Conservation (phyloP, 2,329 filamentous ascomycete species). For the Stagonosporopsis rhizophila region DNA sequence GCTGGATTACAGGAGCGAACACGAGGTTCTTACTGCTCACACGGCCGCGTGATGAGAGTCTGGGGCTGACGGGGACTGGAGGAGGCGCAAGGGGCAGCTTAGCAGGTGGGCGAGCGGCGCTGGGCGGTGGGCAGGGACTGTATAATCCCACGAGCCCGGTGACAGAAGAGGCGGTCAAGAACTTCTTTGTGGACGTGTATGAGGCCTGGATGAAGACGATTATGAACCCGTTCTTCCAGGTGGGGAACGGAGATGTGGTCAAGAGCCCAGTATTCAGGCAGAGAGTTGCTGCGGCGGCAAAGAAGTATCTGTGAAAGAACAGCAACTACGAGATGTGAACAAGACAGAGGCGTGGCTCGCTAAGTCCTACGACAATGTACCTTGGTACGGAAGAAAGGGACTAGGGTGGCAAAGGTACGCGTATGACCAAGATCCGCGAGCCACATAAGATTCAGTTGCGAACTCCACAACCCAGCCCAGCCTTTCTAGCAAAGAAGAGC, state of each 20-base stretch:
- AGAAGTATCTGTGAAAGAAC: conserved; percentile 78
- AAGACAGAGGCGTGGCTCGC: not conserved
- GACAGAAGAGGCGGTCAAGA: conserved; percentile 93
- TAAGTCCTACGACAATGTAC: not conserved
- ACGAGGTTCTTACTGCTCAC: conserved; percentile 94
- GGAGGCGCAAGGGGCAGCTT: conserved; percentile 40
- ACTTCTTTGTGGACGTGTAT: conserved; percentile 95
- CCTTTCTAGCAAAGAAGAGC: not conserved
- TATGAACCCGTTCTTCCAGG: conserved; percentile 95
- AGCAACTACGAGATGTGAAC: not conserved
- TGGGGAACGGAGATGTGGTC: conserved; percentile 84
- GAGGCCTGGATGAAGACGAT: conserved; percentile 96
- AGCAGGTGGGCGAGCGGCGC: conserved; percentile 38
- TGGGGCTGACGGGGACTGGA: conserved; percentile 31
- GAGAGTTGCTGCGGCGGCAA: conserved; percentile 83
- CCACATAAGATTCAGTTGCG: not conserved
- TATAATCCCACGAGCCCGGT: conserved; percentile 84
- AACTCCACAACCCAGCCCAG: not conserved
- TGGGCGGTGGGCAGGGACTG: conserved; percentile 53
- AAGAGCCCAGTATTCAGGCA: conserved; percentile 84
- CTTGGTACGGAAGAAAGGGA: not conserved
- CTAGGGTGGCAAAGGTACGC: not conserved
- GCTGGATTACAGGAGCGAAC: conserved; percentile 91
- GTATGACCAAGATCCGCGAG: not conserved
- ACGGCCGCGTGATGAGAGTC: conserved; percentile 65